Conservation (phyloP, 306 rosid species). For the Neltuma alba region DNA sequence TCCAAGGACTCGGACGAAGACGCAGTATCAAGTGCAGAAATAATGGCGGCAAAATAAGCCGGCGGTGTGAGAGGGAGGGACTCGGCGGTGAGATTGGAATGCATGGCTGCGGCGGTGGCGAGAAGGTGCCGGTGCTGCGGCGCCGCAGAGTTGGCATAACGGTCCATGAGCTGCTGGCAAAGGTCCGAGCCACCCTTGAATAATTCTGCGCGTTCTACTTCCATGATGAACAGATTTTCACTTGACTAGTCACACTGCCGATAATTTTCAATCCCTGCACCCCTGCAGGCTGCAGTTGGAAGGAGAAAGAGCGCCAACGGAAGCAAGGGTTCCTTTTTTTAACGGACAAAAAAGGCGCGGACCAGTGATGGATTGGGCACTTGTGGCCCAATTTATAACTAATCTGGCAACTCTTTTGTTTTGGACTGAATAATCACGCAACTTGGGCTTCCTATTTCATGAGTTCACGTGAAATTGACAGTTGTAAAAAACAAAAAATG, state of each 20-base stretch:
- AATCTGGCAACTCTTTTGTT: too few species aligned
- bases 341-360: too few species aligned
- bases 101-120: constrained; percentile 81
- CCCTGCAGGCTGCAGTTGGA: neutral
- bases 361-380: too few species aligned
- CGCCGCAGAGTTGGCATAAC: constrained; percentile 80
- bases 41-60: constrained; percentile 73
- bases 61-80: constrained; percentile 74
- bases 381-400: too few species aligned
- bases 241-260: neutral
- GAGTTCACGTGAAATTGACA: too few species aligned
- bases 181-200: constrained; percentile 64
- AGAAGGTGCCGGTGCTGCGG: constrained; percentile 91
- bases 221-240: constrained; percentile 45
- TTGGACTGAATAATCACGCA: too few species aligned
- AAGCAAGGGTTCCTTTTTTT: too few species aligned
- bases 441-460: too few species aligned
- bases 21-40: constrained; percentile 55
- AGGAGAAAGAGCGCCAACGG: neutral
- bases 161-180: constrained; percentile 87
- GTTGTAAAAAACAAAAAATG: too few species aligned
- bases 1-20: constrained; percentile 49
- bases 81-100: constrained; percentile 66
- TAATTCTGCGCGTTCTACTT: constrained; percentile 45
- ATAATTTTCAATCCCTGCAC: neutral